A percentile compares a stretch with the other conserved stretches of the same genome.
These are phyloP conservation scores for Plasmopara muralis DNA, from an alignment of 352 stramenopile species.

Conservation along the genomic window DNA sequence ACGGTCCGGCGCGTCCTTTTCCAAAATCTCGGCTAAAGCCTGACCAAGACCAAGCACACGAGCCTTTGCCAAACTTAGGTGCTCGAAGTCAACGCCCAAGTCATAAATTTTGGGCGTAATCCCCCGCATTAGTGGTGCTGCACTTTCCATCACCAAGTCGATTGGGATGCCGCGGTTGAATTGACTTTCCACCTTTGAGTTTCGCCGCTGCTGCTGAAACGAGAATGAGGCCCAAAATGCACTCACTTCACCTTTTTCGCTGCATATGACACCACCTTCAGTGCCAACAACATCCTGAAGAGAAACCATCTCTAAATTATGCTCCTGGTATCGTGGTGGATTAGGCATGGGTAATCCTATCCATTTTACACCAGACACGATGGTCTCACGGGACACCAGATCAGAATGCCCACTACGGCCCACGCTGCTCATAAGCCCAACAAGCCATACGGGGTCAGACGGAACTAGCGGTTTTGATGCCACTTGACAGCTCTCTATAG, in stretches of 20 bases:
- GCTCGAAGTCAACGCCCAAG: constrained; percentile 80
- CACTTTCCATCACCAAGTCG: constrained; percentile 85
- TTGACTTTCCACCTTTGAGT: constrained; percentile 76
- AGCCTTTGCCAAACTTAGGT: constrained; percentile 85
- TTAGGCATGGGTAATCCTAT: constrained; percentile 74
- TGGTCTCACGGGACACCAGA: constrained; percentile 78
- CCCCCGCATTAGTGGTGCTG: constrained; percentile 58
- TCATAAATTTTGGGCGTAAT: constrained; percentile 72
- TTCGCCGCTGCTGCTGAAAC: constrained; percentile 70
- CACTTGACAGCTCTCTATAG: constrained; percentile 73
- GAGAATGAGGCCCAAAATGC: constrained; percentile 87
- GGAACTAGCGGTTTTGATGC: constrained; percentile 49
- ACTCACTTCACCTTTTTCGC: constrained; percentile 55
- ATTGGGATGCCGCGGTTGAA: constrained; percentile 85
- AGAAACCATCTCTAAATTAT: constrained; percentile 85
- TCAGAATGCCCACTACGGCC: constrained; percentile 75
- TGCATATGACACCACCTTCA: constrained; percentile 77
- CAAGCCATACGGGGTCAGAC: constrained; percentile 79
- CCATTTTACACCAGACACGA: constrained; percentile 84
- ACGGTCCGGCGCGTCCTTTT: constrained; percentile 59
- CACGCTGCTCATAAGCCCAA: constrained; percentile 77
- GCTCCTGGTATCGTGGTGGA: constrained; percentile 78
- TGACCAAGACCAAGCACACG: constrained; percentile 82
- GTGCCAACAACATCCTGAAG: constrained; percentile 78
- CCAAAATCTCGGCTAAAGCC: constrained; percentile 64